phyloP scores from a whole-genome alignment of 192 early-diverging fungal species.

The Physocladia obscura region DNA sequence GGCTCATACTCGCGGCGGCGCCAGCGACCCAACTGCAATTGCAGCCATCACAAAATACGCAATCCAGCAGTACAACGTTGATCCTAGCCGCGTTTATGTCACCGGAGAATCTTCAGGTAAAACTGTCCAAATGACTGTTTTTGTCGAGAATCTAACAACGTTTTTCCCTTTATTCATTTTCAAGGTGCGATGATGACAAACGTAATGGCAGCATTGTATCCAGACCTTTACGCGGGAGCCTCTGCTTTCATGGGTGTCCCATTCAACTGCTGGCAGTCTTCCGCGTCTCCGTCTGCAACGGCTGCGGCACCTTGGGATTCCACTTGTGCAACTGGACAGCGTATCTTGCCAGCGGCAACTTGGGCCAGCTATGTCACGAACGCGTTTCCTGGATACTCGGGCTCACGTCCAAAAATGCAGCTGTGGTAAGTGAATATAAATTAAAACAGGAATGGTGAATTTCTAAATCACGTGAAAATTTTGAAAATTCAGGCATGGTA shows the following conservation, averaged over 20 bases:
- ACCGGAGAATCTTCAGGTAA: slow-evolving; percentile 11
- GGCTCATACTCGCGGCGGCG: not conserved
- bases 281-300: not conserved
- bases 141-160: too few species aligned
- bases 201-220: slow-evolving; percentile 4
- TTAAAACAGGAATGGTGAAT: not conserved
- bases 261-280: not conserved
- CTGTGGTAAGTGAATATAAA: not conserved
- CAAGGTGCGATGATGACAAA: slow-evolving; percentile 12
- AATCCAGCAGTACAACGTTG: slow-evolving; percentile 9
- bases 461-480: too few species aligned
- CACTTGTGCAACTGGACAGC: not conserved
- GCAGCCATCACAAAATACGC: slow-evolving; percentile 3
- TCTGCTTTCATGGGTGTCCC: not conserved
- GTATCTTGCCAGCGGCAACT: not conserved
- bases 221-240: not conserved
- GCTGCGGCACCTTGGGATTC: not conserved
- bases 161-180: not conserved
- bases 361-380: not conserved
- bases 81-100: slow-evolving; percentile 5
- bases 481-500: not conserved
- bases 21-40: not conserved
- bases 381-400: not conserved
- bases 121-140: too few species aligned
- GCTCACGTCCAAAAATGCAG: not conserved